phyloP scores from a whole-genome alignment of 2,329 filamentous ascomycete genomes.

The Orbilia quercus region DNA sequence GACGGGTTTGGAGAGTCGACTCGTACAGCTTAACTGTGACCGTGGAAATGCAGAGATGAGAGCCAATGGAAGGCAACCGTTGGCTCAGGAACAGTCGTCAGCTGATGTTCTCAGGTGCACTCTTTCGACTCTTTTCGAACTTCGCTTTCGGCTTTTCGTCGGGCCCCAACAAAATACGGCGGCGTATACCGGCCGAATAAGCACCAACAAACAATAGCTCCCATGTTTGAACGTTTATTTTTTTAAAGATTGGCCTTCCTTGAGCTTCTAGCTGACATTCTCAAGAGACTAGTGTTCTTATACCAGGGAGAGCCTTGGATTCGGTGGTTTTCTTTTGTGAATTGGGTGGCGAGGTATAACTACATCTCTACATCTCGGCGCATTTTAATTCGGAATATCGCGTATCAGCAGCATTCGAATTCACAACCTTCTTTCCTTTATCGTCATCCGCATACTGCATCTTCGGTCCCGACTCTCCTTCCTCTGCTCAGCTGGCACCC shows the following conservation, averaged over 20 bases:
- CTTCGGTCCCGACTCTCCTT: slow-evolving; percentile 4
- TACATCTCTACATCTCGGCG: background rate
- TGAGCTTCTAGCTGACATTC: background rate
- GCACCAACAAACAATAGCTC: background rate
- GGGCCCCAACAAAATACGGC: slow-evolving; percentile 36
- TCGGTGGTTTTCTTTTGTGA: too few relatives aligned
- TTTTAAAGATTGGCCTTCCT: background rate
- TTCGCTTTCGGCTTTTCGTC: slow-evolving; percentile 12
- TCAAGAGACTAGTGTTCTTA: background rate
- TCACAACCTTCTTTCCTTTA: background rate
- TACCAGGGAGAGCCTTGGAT: too few relatives aligned
- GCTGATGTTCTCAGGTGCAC: slow-evolving; percentile 39
- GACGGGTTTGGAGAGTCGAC: background rate
- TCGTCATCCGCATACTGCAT: slow-evolving; percentile 6
- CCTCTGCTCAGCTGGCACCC: slow-evolving; percentile 6
- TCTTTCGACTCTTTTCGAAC: background rate
- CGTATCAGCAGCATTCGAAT: slow-evolving; percentile 21
- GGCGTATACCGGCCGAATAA: slow-evolving; percentile 7
- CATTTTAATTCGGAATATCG: slow-evolving; percentile 29
- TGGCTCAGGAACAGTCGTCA: slow-evolving; percentile 35
- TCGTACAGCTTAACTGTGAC: background rate
- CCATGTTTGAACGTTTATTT: background rate
- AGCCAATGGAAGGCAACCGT: slow-evolving; percentile 24
- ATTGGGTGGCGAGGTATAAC: too few relatives aligned
- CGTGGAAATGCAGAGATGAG: background rate